Evolutionary conservation across 169 alveolate genomes (phyloP).

Genomic region (Fabrea salina): DNA sequence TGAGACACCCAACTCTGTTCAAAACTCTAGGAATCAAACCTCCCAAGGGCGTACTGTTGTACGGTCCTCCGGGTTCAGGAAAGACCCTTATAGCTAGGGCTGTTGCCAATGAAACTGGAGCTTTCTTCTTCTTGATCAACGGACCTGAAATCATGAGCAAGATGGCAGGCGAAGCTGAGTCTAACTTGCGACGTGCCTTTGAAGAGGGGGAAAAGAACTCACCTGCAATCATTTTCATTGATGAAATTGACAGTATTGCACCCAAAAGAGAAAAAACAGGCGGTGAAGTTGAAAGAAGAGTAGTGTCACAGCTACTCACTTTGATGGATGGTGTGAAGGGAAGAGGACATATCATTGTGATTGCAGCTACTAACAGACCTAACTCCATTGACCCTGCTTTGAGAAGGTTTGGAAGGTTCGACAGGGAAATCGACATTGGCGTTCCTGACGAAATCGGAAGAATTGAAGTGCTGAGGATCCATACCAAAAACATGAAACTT

Average conservation of each 20-base stretch:
- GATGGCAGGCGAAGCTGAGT: conserved; percentile 99
- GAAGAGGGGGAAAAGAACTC: conserved; percentile 98
- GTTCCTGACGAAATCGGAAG: conserved; percentile 99
- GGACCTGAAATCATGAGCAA: conserved; percentile 98
- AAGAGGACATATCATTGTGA: conserved; percentile 98
- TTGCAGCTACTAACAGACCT: conserved; percentile 97
- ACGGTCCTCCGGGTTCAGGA: conserved; percentile 99
- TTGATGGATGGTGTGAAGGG: conserved; percentile 99
- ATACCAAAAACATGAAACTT: conserved; percentile 98
- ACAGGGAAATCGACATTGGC: conserved; percentile 98
- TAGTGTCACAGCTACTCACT: conserved; percentile 97
- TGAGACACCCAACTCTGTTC: conserved; percentile 97
- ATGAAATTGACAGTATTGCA: conserved; percentile 99
- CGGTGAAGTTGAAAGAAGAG: conserved; percentile 99
- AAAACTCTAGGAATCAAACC: conserved; percentile 99
- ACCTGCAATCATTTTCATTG: conserved; percentile 99
- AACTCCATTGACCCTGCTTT: conserved; percentile 98
- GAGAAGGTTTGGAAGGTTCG: conserved; percentile 98
- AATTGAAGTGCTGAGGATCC: conserved; percentile 97
- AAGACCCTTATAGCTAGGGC: conserved; percentile 99
- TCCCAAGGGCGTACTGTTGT: conserved; percentile 99
- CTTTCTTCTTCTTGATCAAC: conserved; percentile 93
- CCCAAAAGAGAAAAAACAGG: conserved; percentile 99
- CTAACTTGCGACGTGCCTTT: conserved; percentile 96
- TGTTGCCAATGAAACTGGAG: conserved; percentile 99